phyloP scores from a whole-genome alignment of 306 rosid genomes.

The Prosopis cineraria region DNA sequence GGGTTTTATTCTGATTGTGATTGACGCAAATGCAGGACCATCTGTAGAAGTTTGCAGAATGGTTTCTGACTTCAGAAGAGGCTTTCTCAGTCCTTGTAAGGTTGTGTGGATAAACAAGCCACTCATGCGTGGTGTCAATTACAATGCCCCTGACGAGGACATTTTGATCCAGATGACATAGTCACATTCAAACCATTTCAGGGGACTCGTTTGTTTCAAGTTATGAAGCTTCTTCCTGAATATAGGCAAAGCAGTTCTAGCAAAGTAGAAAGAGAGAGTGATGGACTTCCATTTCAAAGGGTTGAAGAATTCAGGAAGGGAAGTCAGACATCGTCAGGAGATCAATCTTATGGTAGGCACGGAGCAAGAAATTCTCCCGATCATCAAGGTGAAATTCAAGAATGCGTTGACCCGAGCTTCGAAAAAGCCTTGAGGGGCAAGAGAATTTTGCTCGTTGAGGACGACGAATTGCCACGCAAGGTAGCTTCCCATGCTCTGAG shows the following conservation, averaged over 20 bases:
- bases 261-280: background rate
- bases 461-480: conserved; percentile 32
- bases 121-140: conserved; percentile 20
- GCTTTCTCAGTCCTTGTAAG: conserved; percentile 39
- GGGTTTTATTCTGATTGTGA: conserved; percentile 37
- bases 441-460: conserved; percentile 69
- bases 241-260: conserved; percentile 37
- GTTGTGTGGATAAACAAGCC: conserved; percentile 70
- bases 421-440: conserved; percentile 50
- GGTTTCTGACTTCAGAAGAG: conserved; percentile 35
- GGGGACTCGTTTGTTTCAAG: conserved; percentile 54
- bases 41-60: conserved; percentile 25
- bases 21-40: conserved; percentile 42
- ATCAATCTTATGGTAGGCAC: background rate
- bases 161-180: conserved; percentile 47
- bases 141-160: conserved; percentile 8
- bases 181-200: conserved; percentile 63
- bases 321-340: background rate
- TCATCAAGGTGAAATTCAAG: conserved; percentile 38
- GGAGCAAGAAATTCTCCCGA: conserved; percentile 4
- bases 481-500: conserved; percentile 30
- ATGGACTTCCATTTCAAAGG: conserved; percentile 3
- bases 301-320: conserved; percentile 13
- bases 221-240: conserved; percentile 67
- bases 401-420: conserved; percentile 10